Percentiles rank a stretch among this genome's conserved stretches.
phyloP scores from a whole-genome alignment of 139 green algal genomes.

The Chlorella sp. region DNA sequence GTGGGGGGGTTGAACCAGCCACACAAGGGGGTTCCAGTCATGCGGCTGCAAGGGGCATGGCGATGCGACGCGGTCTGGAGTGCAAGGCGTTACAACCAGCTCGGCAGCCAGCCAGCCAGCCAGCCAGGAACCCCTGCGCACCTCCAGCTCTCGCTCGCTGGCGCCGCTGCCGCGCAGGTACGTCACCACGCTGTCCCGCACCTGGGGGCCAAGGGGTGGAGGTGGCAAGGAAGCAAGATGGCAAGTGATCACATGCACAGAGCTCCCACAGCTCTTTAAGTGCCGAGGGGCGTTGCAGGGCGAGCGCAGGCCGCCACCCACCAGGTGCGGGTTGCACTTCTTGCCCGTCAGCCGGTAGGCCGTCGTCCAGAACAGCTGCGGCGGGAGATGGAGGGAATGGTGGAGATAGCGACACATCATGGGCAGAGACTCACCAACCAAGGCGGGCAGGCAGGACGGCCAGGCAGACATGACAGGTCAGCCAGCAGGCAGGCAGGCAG shows the following conservation, averaged over 20 bases:
- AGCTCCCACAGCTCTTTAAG: neutral
- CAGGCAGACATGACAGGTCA: neutral
- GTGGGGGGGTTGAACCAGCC: too few species aligned
- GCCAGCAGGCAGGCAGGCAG: too few species aligned
- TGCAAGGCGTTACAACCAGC: too few species aligned
- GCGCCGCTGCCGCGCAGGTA: conserved; percentile 48
- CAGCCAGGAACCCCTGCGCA: neutral
- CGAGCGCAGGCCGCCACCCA: conserved; percentile 1
- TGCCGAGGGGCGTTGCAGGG: neutral
- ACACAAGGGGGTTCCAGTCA: too few species aligned
- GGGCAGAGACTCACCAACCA: too few species aligned
- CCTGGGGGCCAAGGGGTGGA: neutral
- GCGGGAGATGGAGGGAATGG: neutral
- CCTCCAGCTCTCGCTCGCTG: conserved; percentile 70
- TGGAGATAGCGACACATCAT: neutral
- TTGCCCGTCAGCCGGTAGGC: conserved; percentile 53
- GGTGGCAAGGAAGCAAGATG: neutral
- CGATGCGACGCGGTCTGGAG: too few species aligned
- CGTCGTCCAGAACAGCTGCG: conserved; percentile 46
- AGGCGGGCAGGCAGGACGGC: too few species aligned
- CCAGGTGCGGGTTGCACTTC: conserved; percentile 69
- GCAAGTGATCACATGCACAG: too few species aligned
- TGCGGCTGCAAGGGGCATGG: too few species aligned
- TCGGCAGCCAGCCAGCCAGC: too few species aligned
- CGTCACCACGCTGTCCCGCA: conserved; percentile 70